Evolutionary conservation across 164 flowering plant species (phyloP).

Genomic region (Aristolochia fimbriata): DNA sequence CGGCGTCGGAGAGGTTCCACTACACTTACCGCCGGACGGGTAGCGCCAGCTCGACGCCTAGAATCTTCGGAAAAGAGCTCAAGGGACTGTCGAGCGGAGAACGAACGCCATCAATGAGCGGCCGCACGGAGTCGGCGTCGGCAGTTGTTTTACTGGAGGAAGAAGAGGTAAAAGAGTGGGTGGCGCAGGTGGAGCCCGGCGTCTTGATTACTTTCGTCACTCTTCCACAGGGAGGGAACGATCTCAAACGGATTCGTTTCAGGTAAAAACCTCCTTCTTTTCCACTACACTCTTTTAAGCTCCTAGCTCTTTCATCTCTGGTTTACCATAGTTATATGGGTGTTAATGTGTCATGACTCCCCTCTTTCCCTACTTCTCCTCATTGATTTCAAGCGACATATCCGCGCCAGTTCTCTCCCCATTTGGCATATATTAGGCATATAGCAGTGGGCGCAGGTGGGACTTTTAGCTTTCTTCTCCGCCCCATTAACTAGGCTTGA

Average conservation of each 20-base stretch:
- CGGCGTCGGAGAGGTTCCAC: conserved; percentile 59
- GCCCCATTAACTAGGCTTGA: too few relatives aligned
- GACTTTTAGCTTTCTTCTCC: too few relatives aligned
- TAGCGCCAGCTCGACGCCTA: conserved; percentile 53
- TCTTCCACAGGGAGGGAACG: conserved; percentile 76
- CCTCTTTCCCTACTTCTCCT: too few relatives aligned
- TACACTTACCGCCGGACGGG: conserved; percentile 53
- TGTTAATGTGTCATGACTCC: too few relatives aligned
- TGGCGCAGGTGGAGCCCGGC: conserved; percentile 98
- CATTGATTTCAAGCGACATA: too few relatives aligned
- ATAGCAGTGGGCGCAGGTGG: too few relatives aligned
- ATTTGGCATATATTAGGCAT: too few relatives aligned
- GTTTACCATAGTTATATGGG: too few relatives aligned
- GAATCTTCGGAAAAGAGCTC: conserved; percentile 65
- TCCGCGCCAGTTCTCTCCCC: too few relatives aligned
- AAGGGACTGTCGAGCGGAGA: conserved; percentile 80
- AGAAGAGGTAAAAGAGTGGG: conserved; percentile 91
- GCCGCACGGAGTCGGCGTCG: conserved; percentile 41
- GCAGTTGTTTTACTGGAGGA: conserved; percentile 60
- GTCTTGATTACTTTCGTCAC: conserved; percentile 85
- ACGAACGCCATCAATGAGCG: conserved; percentile 60
- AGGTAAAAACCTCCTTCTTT: conserved; percentile 36
- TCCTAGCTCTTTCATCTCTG: too few relatives aligned
- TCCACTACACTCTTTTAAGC: too few relatives aligned
- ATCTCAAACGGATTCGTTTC: conserved; percentile 88